Evolutionary conservation across 2,329 filamentous ascomycete genomes (phyloP), one percentile per base, ranked within the genome.

Genomic region (Sordariomycetes sp.): DNA sequence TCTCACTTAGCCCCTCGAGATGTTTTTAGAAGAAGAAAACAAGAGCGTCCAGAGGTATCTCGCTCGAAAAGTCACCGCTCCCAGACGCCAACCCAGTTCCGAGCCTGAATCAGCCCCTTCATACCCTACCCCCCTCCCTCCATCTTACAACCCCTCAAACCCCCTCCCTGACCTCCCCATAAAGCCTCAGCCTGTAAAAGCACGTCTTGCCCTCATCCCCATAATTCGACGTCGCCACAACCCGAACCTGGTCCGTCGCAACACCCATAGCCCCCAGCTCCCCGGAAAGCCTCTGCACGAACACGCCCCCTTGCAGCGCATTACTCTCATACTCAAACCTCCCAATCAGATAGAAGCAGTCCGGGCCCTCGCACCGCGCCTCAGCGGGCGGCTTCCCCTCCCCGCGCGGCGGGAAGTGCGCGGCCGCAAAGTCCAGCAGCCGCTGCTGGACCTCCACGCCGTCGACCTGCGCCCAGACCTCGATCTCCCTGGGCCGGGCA

Each of bases 401-500:
- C 2, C 24, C 53, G 34, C 55, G 64, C 51, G 24, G 51, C 10
- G 73, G 71, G 56, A 75, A 76, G 45, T 75, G 69, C 2, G 64
- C 65, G 10, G 66, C 64, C 17, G 75, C 72, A 62, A 77, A 81
- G 60, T 73, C 69, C 22, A 65, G 63, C 1, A 77, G 67, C 28
- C 71, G 70, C 28, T 70, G 64, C 36, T 71, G 74, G 28, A 74
- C 63, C 1, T 62, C 65, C 25, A 69, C 54, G 52, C 84, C 76
- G 20, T 75, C 72, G 59, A 85, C 77, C 45, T 76, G 73, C 5
- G 78, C 83, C 77, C 86, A 89, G 10, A 92, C 67, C 65, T 92
- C 87, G 58, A 92, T 79, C 2, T 85, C 75, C 55, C 73, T 76
- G 0, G 89, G 89, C 35, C 83, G 82, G 1, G 83, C 73, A 15